phyloP scores from a whole-genome alignment of 192 early-diverging fungal species.

The Coemansia sp. region DNA sequence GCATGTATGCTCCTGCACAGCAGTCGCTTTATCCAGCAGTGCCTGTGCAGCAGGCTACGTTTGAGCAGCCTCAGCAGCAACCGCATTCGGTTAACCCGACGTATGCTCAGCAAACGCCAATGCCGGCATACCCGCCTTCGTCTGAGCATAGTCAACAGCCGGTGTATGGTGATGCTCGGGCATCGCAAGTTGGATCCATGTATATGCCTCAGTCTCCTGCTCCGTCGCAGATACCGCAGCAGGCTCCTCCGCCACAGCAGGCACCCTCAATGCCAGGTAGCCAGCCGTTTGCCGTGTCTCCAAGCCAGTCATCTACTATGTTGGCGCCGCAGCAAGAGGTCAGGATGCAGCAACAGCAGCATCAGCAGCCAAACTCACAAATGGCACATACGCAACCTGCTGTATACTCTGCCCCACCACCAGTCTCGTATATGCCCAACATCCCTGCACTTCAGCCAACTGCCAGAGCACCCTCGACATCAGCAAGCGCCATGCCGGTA shows the following conservation, averaged over 20 bases:
- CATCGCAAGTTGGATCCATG: neutral
- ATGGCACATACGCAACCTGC: conserved; percentile 12
- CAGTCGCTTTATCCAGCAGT: conserved; percentile 41
- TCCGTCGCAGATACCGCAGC: conserved; percentile 9
- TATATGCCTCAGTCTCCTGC: conserved; percentile 12
- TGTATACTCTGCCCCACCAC: conserved; percentile 29
- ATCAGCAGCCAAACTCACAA: neutral
- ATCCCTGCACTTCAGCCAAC: conserved; percentile 41
- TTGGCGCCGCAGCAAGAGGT: conserved; percentile 4
- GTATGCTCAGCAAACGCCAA: conserved; percentile 12
- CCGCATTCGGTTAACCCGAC: conserved; percentile 5
- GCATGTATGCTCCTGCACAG: conserved; percentile 20
- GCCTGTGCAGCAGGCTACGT: conserved; percentile 27
- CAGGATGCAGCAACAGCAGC: neutral
- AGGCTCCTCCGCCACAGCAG: conserved; percentile 21
- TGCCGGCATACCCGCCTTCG: conserved; percentile 15
- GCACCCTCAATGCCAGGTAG: conserved; percentile 15
- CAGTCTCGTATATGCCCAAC: conserved; percentile 29
- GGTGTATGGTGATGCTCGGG: conserved; percentile 8
- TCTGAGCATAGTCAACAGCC: conserved; percentile 40
- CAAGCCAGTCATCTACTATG: conserved; percentile 1
- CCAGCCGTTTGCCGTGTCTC: conserved; percentile 9
- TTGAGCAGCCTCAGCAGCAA: conserved; percentile 34
- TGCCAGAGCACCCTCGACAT: conserved; percentile 3
- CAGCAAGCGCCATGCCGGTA: neutral